Evolutionary conservation across 2,329 filamentous ascomycete genomes (phyloP).

Genomic region (Huntiella moniliformis): DNA sequence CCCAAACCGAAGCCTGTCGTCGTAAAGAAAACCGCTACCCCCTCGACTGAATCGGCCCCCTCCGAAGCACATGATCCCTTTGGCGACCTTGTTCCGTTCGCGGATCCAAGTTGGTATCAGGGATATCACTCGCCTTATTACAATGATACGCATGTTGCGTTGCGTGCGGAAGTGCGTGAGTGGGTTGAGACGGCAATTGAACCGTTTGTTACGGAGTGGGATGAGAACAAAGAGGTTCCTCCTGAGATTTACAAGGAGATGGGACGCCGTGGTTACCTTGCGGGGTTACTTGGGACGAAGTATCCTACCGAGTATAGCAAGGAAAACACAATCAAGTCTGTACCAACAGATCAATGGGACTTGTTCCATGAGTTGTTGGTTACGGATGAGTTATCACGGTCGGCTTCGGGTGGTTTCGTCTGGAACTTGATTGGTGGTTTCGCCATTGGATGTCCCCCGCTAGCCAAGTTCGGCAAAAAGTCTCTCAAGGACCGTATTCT

Average conservation of each 20-base stretch:
- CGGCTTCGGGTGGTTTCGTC: constrained; percentile 78
- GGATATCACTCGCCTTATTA: constrained; percentile 91
- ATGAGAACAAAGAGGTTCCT: constrained; percentile 82
- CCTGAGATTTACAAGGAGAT: constrained; percentile 86
- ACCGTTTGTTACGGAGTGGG: constrained; percentile 88
- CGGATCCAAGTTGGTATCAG: constrained; percentile 89
- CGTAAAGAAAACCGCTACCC: constrained; percentile 12
- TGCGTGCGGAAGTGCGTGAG: constrained; percentile 76
- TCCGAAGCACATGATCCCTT: constrained; percentile 51
- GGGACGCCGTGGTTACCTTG: constrained; percentile 80
- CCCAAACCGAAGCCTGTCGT: constrained; percentile 20
- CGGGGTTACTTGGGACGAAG: constrained; percentile 70
- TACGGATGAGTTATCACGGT: constrained; percentile 82
- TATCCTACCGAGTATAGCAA: constrained; percentile 61
- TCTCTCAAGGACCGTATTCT: constrained; percentile 69
- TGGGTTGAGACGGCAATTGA: constrained; percentile 85
- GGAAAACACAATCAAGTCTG: constrained; percentile 51
- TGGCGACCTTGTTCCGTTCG: constrained; percentile 76
- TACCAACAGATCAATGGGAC: constrained; percentile 82
- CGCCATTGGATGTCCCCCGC: constrained; percentile 79
- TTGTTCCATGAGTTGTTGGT: constrained; percentile 94
- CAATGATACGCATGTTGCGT: constrained; percentile 81
- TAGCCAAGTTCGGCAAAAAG: constrained; percentile 84
- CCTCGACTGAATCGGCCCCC: constrained; percentile 24
- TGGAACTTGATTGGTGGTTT: constrained; percentile 97